Evolutionary conservation across 352 stramenopile genomes (phyloP), one percentile per base, ranked within the genome.

Genomic region (Globisporangium yorkense): DNA sequence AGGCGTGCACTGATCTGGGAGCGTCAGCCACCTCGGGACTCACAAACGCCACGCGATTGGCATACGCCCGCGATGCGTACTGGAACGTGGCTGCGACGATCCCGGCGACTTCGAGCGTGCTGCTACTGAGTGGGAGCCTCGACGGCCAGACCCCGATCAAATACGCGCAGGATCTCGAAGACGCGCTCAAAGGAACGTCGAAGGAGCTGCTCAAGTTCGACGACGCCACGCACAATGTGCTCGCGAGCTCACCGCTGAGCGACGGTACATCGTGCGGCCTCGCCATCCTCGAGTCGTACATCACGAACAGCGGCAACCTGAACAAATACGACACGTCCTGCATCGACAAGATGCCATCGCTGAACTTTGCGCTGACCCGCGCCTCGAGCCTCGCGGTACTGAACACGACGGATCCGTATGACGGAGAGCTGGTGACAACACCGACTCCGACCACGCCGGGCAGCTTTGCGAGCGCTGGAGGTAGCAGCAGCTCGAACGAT

Each of bases 221-320:
- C 1, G 67, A 68, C 0, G 64, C 68, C 5, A 64, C 68, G 0
- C 77, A 88, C 54, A 77, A 69, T 46, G 67, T 85, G 18, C 57
- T 87, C 0, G 56, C 65, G 18, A 71, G 46, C n/a, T 62, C 69
- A 18, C 29, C 66, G 16, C 46, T 74, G 12, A 63, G 67, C 1
- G 72, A 74, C 46, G 68, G 74, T 5, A 72, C 61, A 8, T 74
- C 69, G 0, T 92, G 80, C 37, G 68, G 65, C 5, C 66, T 78
- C 29, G 62, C 50, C 33, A 71, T 92, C 9, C 56, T 92, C 41
- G 74, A 70, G n/a, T 89, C 80, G 15, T 90, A 82, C 41, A 59
- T 89, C 9, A 59, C 64, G 16, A 69, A 51, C 37, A 62, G 62
- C 33, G 79, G 78, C 21, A 59, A 85, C 46, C 48, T 92, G 5